Evolutionary conservation across 2,329 filamentous ascomycete genomes (phyloP).

Genomic region (Trichoderma arundinaceum): DNA sequence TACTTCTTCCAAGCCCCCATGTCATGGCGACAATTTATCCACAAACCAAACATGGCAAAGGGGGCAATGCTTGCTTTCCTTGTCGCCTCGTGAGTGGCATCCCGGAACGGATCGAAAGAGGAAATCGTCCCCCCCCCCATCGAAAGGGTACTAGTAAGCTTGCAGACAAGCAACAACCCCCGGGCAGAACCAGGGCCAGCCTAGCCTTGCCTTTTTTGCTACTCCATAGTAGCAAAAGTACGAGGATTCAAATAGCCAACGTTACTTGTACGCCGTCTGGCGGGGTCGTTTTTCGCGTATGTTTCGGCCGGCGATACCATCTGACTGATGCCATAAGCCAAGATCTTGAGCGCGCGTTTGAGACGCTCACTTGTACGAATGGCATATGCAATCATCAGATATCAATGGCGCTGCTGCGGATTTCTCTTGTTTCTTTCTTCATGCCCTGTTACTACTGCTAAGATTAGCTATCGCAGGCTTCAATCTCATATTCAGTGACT

Average conservation of each 20-base stretch:
- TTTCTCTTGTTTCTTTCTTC: too few relatives aligned
- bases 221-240: too few relatives aligned
- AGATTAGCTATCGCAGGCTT: too few relatives aligned
- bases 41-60: background rate
- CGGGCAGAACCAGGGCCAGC: background rate
- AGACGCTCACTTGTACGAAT: background rate
- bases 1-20: background rate
- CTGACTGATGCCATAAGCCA: background rate
- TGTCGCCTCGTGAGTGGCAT: background rate
- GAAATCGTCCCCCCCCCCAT: background rate
- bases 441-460: too few relatives aligned
- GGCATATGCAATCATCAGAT: background rate
- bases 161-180: constrained; percentile 1
- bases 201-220: too few relatives aligned
- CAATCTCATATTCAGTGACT: background rate
- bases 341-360: background rate
- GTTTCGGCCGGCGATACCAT: background rate
- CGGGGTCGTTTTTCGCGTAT: background rate
- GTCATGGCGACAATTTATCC: constrained; percentile 5
- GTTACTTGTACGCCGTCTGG: constrained; percentile 1
- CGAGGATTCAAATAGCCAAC: constrained; percentile 1
- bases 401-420: background rate
- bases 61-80: background rate
- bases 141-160: constrained; percentile 2
- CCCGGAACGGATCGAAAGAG: constrained; percentile 10